phyloP scores from a whole-genome alignment of 306 rosid genomes.

The Corylus avellana region DNA sequence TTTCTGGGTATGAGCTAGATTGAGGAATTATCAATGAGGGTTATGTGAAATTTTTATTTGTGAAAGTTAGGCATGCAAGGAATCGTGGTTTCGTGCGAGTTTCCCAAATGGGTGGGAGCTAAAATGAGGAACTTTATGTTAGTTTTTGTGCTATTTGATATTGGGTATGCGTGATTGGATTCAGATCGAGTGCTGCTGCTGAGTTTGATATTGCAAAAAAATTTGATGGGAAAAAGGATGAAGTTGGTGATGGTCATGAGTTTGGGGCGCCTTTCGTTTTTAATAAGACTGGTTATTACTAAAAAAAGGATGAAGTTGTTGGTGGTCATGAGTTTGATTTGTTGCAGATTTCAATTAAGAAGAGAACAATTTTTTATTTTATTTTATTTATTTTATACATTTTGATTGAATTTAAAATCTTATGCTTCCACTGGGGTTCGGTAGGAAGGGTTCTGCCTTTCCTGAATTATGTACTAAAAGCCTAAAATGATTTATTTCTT shows the following conservation, averaged over 20 bases:
- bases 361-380: neutral
- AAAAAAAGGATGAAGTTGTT: neutral
- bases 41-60: neutral
- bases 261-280: neutral
- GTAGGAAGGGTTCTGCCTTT: neutral
- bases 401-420: neutral
- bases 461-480: neutral
- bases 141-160: neutral
- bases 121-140: neutral
- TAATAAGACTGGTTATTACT: no score
- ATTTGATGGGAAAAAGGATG: neutral
- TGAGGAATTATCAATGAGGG: neutral
- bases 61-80: neutral
- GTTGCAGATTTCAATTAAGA: neutral
- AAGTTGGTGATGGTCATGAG: neutral
- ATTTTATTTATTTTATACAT: no score
- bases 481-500: neutral
- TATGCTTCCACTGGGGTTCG: neutral
- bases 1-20: neutral
- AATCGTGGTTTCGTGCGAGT: neutral
- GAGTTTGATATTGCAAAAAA: neutral
- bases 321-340: neutral
- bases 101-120: neutral
- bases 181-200: neutral
- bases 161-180: neutral